Evolutionary conservation across 345 rosid species (phyloP).

Genomic region (Brassica incana): DNA sequence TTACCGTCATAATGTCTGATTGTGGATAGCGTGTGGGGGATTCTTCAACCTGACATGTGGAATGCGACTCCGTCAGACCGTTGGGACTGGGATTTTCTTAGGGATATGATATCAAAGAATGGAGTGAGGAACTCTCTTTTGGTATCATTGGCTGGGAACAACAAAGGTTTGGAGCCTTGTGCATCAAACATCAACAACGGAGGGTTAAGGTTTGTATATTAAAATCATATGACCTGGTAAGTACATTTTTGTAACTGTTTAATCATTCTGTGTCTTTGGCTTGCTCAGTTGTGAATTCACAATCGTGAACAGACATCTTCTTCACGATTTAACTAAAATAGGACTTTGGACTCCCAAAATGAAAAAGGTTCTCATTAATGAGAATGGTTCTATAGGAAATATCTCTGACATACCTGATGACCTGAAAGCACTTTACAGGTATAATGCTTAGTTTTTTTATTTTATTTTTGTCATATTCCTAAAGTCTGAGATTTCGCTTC

Average conservation of each 20-base stretch:
- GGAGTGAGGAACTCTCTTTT: conserved; percentile 93
- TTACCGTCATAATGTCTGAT: neutral
- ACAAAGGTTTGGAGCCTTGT: conserved; percentile 92
- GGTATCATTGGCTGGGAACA: conserved; percentile 93
- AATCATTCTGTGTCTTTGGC: neutral
- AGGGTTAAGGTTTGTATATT: conserved; percentile 62
- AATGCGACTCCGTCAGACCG: conserved; percentile 60
- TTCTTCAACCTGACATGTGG: conserved; percentile 98
- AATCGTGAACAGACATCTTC: conserved; percentile 95
- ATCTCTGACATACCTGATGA: conserved; percentile 69
- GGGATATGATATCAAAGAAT: conserved; percentile 60
- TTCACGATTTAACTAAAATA: conserved; percentile 85
- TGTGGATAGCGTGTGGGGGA: conserved; percentile 50
- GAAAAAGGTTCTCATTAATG: conserved; percentile 19
- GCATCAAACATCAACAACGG: conserved; percentile 88
- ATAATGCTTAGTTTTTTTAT: too few species aligned
- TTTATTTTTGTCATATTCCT: neutral
- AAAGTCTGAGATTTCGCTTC: neutral
- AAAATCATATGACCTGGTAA: neutral
- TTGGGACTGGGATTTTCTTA: conserved; percentile 73
- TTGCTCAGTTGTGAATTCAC: conserved; percentile 79
- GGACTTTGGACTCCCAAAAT: conserved; percentile 83
- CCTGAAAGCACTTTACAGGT: conserved; percentile 76
- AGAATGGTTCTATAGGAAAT: conserved; percentile 74
- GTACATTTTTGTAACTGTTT: neutral